Conservation (phyloP, 768 basidiomycete genomes). For the Collybia nuda region DNA sequence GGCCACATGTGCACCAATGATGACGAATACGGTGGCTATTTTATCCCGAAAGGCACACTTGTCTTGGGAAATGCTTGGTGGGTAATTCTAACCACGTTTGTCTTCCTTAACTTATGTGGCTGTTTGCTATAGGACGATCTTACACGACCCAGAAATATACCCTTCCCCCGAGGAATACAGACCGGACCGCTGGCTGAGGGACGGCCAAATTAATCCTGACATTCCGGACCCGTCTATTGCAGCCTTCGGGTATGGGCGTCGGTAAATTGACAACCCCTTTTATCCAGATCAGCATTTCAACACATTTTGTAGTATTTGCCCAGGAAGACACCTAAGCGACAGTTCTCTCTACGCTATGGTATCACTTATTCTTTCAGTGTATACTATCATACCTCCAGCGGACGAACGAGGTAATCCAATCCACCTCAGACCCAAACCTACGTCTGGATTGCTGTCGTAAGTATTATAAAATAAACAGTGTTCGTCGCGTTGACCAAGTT, state of each 20-base stretch:
- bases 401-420: not conserved
- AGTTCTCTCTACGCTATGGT: not conserved
- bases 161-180: slow-evolving; percentile 2
- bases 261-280: not conserved
- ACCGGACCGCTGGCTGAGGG: slow-evolving; percentile 7
- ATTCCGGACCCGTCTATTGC: slow-evolving; percentile 1
- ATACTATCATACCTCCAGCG: not conserved
- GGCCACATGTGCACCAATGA: not conserved
- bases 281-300: not conserved
- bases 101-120: not conserved
- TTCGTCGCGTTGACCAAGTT: not conserved
- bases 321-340: slow-evolving; percentile 1
- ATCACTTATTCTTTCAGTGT: not conserved
- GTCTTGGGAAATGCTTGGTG: slow-evolving; percentile 13
- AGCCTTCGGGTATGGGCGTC: slow-evolving; percentile 5
- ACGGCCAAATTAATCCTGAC: slow-evolving; percentile 4
- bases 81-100: not conserved
- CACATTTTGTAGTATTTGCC: not conserved
- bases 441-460: not conserved
- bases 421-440: not conserved
- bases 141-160: not conserved
- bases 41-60: not conserved
- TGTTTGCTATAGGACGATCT: not conserved
- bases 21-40: slow-evolving; percentile 2
- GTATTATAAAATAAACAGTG: not conserved